A percentile compares a stretch with the other conserved stretches of the same genome.
phyloP scores from a whole-genome alignment of 2,329 filamentous ascomycete genomes.

The Aspergillus unguis region DNA sequence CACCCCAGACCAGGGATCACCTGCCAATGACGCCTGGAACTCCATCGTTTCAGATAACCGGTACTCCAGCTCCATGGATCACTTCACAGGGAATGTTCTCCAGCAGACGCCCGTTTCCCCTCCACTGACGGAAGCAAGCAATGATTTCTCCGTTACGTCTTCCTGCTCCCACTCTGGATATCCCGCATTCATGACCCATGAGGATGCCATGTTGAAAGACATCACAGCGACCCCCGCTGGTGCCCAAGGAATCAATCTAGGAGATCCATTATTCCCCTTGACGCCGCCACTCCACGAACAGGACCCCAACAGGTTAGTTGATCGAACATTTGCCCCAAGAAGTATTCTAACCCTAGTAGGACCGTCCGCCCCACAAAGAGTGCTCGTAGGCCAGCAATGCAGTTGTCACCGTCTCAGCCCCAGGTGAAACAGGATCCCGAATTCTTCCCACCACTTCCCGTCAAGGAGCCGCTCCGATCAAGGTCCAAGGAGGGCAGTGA shows the following conservation, averaged over 20 bases:
- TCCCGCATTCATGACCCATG: constrained; percentile 36
- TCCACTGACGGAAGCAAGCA: constrained; percentile 41
- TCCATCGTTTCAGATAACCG: constrained; percentile 33
- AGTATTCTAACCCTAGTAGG: constrained; percentile 24
- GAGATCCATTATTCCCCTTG: constrained; percentile 40
- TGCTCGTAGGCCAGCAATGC: constrained; percentile 36
- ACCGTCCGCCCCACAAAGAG: constrained; percentile 41
- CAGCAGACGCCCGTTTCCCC: constrained; percentile 41
- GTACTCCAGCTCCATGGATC: constrained; percentile 35
- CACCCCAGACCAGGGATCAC: constrained; percentile 38
- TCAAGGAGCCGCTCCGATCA: constrained; percentile 33
- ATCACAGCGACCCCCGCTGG: constrained; percentile 33
- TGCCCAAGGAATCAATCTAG: constrained; percentile 35
- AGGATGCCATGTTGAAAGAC: constrained; percentile 39
- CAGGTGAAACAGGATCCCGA: constrained; percentile 37
- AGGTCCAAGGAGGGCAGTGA: constrained; percentile 39
- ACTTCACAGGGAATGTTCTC: constrained; percentile 35
- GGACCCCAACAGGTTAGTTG: constrained; percentile 41
- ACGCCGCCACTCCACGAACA: constrained; percentile 39
- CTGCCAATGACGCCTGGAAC: constrained; percentile 36
- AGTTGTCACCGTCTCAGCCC: constrained; percentile 30
- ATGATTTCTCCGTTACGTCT: constrained; percentile 41
- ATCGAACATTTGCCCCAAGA: background rate
- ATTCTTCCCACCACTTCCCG: constrained; percentile 35
- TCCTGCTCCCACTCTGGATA: constrained; percentile 40